Conservation (phyloP, 305 asterid genomes). For the Galium porrigens region DNA sequence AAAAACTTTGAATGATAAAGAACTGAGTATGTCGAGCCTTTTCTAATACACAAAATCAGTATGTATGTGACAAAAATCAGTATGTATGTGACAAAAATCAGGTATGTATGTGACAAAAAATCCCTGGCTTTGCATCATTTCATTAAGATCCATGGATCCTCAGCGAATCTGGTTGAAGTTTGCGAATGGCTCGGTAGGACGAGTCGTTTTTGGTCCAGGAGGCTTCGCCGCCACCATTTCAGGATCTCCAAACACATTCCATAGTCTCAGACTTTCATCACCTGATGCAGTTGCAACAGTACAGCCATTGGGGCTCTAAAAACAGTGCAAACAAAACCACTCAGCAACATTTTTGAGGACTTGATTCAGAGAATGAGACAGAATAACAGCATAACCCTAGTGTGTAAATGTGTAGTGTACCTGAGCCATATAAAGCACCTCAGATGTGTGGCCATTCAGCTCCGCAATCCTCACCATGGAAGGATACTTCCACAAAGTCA, state of each 20-base stretch:
- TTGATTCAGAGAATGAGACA: not conserved
- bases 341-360: not conserved
- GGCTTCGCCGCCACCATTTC: slow-evolving; percentile 42
- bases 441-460: slow-evolving; percentile 73
- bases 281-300: slow-evolving; percentile 90
- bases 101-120: no score
- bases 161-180: slow-evolving; percentile 42
- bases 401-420: not conserved
- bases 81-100: no score
- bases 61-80: no score
- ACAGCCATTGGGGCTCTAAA: slow-evolving; percentile 66
- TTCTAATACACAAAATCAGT: no score
- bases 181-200: slow-evolving; percentile 33
- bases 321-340: slow-evolving; percentile 2
- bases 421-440: slow-evolving; percentile 77
- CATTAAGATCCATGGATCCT: slow-evolving; percentile 2
- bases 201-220: slow-evolving; percentile 28
- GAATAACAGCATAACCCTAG: not conserved
- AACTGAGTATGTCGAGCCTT: not conserved
- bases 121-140: not conserved
- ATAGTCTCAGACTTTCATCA: slow-evolving; percentile 65
- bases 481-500: slow-evolving; percentile 84
- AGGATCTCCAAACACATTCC: slow-evolving; percentile 73
- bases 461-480: slow-evolving; percentile 78
- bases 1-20: not conserved